Conservation (phyloP, 2,329 filamentous ascomycete species). For the Stemphylium lycopersici region DNA sequence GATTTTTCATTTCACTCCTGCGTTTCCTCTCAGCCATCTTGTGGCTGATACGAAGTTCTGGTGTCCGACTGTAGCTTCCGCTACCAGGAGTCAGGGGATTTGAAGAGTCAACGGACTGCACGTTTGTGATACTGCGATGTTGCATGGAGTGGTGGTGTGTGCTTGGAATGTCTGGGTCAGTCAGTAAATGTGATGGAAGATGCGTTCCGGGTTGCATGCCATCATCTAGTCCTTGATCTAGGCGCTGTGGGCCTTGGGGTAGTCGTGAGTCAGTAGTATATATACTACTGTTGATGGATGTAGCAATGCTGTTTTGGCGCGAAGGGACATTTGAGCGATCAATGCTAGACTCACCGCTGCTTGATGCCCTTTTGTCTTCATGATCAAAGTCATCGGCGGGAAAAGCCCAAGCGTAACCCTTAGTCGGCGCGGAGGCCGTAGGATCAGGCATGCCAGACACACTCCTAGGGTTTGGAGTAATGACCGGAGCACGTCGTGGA, state of each 20-base stretch:
- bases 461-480: slow-evolving; percentile 70
- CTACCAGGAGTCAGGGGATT: slow-evolving; percentile 58
- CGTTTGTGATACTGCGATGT: slow-evolving; percentile 71
- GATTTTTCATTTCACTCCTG: slow-evolving; percentile 84
- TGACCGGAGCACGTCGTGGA: slow-evolving; percentile 71
- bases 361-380: slow-evolving; percentile 56
- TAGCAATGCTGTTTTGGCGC: slow-evolving; percentile 75
- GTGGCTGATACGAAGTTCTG: slow-evolving; percentile 81
- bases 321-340: slow-evolving; percentile 64
- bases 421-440: slow-evolving; percentile 76
- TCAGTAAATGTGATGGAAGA: slow-evolving; percentile 27
- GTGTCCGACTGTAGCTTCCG: slow-evolving; percentile 82
- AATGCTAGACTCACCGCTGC: slow-evolving; percentile 56
- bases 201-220: slow-evolving; percentile 42
- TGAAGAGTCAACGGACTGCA: slow-evolving; percentile 66
- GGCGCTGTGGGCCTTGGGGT: slow-evolving; percentile 72
- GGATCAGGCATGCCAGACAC: slow-evolving; percentile 67
- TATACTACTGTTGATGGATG: slow-evolving; percentile 79
- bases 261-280: slow-evolving; percentile 76
- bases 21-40: slow-evolving; percentile 85
- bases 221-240: slow-evolving; percentile 75
- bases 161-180: slow-evolving; percentile 48
- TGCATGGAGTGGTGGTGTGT: slow-evolving; percentile 78
- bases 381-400: slow-evolving; percentile 70
- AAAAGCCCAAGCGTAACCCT: slow-evolving; percentile 84